Evolutionary conservation across 1,139 yeast species (phyloP), one percentile per base, ranked within the genome.

Genomic region (Blastobotrys ciferrii): DNA sequence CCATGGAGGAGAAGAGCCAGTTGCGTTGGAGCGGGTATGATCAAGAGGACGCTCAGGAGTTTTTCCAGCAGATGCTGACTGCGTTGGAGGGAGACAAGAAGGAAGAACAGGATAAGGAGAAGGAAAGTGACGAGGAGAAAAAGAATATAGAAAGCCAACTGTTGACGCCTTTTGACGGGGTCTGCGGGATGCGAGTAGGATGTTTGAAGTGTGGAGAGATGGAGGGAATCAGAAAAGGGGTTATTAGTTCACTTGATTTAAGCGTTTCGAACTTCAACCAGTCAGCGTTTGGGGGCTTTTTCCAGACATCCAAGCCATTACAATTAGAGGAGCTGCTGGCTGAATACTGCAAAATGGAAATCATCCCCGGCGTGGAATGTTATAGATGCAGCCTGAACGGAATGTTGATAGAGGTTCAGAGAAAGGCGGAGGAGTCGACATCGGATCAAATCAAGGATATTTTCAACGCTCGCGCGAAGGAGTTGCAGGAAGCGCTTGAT

Each of bases 41-140:
- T 60, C 97, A 88, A 67, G 96, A 88, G 66, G 97, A 88, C 67
- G 96, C 96, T 0, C 96, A 89, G 67, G 97, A 88, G 64, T 88
- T 88, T 60, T 88, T 88, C 69, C 96, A 88, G 64, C 78, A 86
- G 53, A 77, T 88, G 3, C 75, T 88, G 75, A 75, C 78, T 39
- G 78, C 85, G 47, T 71, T 88, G 45, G 97, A 88, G 64, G 77
- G 76, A 46, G 95, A 88, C 53, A 54, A 58, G 38, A 33, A 39
- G 37, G 41, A 20, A 23, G 41, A 19, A 51, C n/a, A n/a, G n/a
- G 44, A 11, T 40, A 52, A 44, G 53, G 56, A n/a, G 32, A 32
- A n/a, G 33, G 52, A 42, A 41, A 20, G 9, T 9, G 32, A 31
- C 7, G 50, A 48, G 31, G 35, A 46, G 11, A 48, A 46, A 14